Conservation (phyloP, 495 filamentous ascomycete species). For the Sporormia fimetaria region DNA sequence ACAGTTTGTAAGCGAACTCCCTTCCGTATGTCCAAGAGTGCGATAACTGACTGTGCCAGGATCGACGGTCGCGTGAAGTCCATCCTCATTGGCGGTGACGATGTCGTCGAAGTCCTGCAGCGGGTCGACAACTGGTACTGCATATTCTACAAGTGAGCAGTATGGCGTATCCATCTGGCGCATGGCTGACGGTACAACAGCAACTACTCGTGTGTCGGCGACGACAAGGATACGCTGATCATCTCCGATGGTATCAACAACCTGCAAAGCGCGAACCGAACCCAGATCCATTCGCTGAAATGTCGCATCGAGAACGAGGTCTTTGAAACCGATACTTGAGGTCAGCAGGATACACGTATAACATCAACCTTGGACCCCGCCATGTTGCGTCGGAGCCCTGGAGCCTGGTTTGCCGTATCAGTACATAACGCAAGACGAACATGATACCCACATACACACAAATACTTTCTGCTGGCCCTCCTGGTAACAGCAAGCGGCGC, state of each 20-base stretch:
- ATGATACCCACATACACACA: no score
- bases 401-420: no score
- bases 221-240: neutral
- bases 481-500: no score
- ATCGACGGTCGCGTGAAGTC: slow-evolving; percentile 12
- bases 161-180: neutral
- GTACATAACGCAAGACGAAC: no score
- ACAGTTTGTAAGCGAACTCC: slow-evolving; percentile 8
- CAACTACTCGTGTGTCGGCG: slow-evolving; percentile 7
- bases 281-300: slow-evolving; percentile 8
- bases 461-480: no score
- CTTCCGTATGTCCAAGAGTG: neutral
- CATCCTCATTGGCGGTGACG: slow-evolving; percentile 8
- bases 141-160: slow-evolving; percentile 12
- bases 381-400: no score
- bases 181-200: slow-evolving; percentile 1
- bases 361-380: no score
- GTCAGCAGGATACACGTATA: no score
- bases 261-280: slow-evolving; percentile 3
- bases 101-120: slow-evolving; percentile 1
- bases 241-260: slow-evolving; percentile 13
- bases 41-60: neutral
- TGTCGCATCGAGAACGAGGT: slow-evolving; percentile 8
- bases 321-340: no score
- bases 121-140: slow-evolving; percentile 13